Base-by-base conservation (phyloP, 495 filamentous ascomycete genomes). In the Aspergillus baeticus region DNA sequence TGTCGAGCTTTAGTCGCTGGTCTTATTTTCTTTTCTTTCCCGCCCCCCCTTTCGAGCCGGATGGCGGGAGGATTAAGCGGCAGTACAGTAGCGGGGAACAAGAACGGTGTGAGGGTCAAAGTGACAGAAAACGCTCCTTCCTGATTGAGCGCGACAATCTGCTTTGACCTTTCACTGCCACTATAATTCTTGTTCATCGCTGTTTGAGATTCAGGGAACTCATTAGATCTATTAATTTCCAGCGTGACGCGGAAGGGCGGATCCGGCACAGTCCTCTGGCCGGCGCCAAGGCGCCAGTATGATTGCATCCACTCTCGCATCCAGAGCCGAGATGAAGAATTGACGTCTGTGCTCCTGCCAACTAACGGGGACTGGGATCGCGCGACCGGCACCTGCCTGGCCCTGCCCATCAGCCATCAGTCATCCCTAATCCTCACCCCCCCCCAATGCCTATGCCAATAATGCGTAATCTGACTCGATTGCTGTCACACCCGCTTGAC, bases 261-360 rank as follows among this genome's bases (percentile, higher is more conserved):
- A 52, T 34, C 54, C 59, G 18, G 41, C 41, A 21, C n/a, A 18
- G 29, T 13, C 18, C 18, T 36, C 33, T 58, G 58, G 55, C 55
- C 45, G 13, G 5, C 51, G 57, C 61, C 61, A 63, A 60, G 57
- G 37, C 43, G 29, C 14, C 33, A 47, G 23, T 47, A 15, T 45
- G n/a, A 47, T 47, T 47, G 29, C 38, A 49, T 58, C 50, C 59
- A 58, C 55, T 51, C 42, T 54, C 21, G 20, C 26, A 29, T 8
- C 26, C 26, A 55, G 21, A 49, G 41, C 36, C 45, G 54, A 56
- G 61, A 60, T 45, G 51, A 54, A 37, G 14, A 43, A 35, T 35
- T 48, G 48, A 37, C 48, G 62, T 61, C 62, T 64, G 58, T 64
- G 55, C 58, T 64, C 43, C 23, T 45, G n/a, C 45, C 51, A 31